These are phyloP conservation scores for Phytophthora tubulina DNA, from an alignment of 352 stramenopile genomes.

Conservation along the genomic window DNA sequence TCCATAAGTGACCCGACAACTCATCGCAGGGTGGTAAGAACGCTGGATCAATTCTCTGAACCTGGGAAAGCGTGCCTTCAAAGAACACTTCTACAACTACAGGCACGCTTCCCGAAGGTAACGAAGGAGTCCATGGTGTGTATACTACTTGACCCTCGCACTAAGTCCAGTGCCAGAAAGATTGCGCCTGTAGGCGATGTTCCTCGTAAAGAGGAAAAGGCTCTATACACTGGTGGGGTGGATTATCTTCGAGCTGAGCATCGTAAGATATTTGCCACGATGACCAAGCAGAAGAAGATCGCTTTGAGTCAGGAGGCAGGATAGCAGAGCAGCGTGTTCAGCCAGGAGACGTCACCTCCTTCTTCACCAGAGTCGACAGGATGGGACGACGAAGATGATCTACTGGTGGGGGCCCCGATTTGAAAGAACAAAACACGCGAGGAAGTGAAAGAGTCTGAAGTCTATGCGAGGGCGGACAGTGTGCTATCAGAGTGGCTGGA, in stretches of 20 bases:
- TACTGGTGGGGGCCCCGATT: too few species aligned
- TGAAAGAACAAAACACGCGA: too few species aligned
- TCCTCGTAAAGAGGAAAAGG: neutral
- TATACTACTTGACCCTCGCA: slow-evolving; percentile 11
- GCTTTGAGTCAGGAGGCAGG: neutral
- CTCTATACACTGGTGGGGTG: neutral
- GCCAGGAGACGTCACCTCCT: neutral
- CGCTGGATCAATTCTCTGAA: neutral
- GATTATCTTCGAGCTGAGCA: neutral
- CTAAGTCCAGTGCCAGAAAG: neutral
- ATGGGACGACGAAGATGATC: too few species aligned
- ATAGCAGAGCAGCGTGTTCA: slow-evolving; percentile 12
- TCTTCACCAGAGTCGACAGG: too few species aligned
- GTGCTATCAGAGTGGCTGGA: too few species aligned
- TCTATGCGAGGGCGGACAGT: too few species aligned
- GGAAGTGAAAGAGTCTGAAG: too few species aligned
- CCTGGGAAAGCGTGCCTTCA: neutral
- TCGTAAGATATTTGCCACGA: neutral
- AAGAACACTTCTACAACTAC: neutral
- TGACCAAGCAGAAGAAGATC: slow-evolving; percentile 7
- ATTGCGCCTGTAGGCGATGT: slow-evolving; percentile 1
- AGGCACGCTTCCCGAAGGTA: slow-evolving; percentile 20
- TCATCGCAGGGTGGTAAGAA: neutral
- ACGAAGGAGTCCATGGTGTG: slow-evolving; percentile 5
- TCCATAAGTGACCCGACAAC: too few species aligned